A percentile compares a stretch with the other conserved stretches of the same genome.
Evolutionary conservation across 2,329 filamentous ascomycete genomes (phyloP).

Genomic region (Aspergillus candidus): DNA sequence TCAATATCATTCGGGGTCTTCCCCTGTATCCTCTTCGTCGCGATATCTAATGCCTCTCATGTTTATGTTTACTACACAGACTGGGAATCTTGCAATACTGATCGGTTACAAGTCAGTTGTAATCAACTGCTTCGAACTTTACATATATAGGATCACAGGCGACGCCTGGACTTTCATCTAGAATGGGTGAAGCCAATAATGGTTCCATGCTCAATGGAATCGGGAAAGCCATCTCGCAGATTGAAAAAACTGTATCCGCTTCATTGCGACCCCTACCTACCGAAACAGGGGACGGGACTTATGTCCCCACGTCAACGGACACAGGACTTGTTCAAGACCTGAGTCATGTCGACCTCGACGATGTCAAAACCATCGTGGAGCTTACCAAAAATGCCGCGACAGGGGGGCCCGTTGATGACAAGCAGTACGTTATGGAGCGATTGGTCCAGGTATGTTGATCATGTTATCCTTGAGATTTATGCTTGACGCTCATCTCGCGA

Average conservation of each 20-base stretch:
- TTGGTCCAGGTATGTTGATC: constrained; percentile 41
- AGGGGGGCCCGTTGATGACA: constrained; percentile 56
- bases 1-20: no score
- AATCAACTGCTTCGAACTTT: neutral
- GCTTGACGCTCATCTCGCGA: no score
- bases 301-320: constrained; percentile 29
- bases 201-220: constrained; percentile 26
- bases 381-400: constrained; percentile 38
- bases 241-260: constrained; percentile 36
- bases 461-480: neutral
- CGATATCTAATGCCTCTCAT: no score
- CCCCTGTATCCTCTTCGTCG: no score
- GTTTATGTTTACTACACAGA: no score
- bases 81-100: no score
- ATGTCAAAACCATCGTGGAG: constrained; percentile 38
- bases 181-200: constrained; percentile 18
- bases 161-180: neutral
- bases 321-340: constrained; percentile 42
- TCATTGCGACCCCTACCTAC: constrained; percentile 39
- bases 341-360: constrained; percentile 41
- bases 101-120: neutral
- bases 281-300: constrained; percentile 37
- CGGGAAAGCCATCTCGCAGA: constrained; percentile 30
- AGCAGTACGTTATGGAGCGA: constrained; percentile 55
- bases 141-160: neutral